Base-by-base conservation (phyloP, 179 eudicot genomes). In the Corrigiola litoralis region DNA sequence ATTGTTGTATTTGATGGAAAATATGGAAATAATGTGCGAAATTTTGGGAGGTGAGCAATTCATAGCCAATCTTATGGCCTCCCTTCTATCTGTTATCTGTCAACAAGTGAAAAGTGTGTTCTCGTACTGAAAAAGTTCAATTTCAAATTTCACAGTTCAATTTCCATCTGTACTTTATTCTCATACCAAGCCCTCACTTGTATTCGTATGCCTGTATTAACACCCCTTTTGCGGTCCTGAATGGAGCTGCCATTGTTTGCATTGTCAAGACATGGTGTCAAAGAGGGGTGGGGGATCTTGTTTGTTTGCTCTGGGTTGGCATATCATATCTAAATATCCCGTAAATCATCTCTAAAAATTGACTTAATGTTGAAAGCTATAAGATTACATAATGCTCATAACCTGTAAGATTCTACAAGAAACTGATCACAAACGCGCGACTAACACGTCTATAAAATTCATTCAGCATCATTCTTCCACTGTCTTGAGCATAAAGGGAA, bases 401-500 rank as follows among this genome's bases (percentile, higher is more conserved):
- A 10, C 55, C 55, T 50, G 25, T 50, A 14, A 18, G n/a, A 16
- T 45, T 4, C 2, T 1, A 13, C 31, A 10, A n/a, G 14, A 38
- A 9, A 38, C 44, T 12, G 11, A 20, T 10, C 25, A 31, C 9
- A 50, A 18, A 16, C 8, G 13, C n/a, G 5, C 33, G 0, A 17
- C 28, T 9, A 9, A 8, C 29, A 5, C 10, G 5, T 27, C 14
- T 3, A 20, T n/a, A 18, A 37, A 50, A 6, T 6, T 52, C 21
- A 5, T 12, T 36, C 13, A 21, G 29, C 11, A 9, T 12, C 65
- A 57, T 37, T 85, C 88, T 65, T 82, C 71, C 59, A 34, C 55
- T 6, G 78, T 69, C 46, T 32, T 76, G 37, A 89, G 85, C 59
- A 73, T 67, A 38, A 77, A 50, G 27, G 96, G 96, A 23, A 87